Conservation (phyloP, 78 protist species). For the Capsaspora owczarzaki region DNA sequence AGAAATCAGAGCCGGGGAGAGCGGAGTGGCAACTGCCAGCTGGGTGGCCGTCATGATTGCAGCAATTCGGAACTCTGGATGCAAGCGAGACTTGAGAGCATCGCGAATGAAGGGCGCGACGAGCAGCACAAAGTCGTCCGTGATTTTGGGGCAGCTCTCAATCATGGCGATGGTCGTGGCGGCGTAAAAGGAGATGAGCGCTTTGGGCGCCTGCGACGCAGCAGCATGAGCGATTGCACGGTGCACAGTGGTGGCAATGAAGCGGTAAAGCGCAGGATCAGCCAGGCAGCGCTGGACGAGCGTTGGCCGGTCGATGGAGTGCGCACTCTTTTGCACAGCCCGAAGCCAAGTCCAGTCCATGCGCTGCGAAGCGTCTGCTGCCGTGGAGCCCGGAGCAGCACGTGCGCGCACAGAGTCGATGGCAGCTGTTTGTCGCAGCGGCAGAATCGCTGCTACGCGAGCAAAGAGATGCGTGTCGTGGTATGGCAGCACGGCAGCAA, state of each 20-base stretch:
- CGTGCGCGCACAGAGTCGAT: no score
- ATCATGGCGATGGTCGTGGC: not conserved
- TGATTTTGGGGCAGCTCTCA: not conserved
- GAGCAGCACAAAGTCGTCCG: not conserved
- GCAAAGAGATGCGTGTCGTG: constrained; percentile 55
- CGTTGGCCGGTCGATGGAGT: not conserved
- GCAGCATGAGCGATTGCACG: no score
- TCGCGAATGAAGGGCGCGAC: not conserved
- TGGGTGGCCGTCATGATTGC: no score
- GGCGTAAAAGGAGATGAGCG: not conserved
- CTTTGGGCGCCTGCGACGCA: no score
- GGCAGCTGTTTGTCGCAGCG: no score
- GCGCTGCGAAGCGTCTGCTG: not conserved
- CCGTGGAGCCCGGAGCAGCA: no score
- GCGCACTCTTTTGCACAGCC: not conserved
- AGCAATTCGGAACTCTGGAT: no score
- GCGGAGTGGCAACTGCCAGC: no score
- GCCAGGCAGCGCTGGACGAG: not conserved
- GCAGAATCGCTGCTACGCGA: constrained; percentile 32
- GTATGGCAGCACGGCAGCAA: constrained; percentile 41
- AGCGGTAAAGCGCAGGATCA: not conserved
- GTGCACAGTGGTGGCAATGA: not conserved
- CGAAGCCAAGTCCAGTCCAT: not conserved
- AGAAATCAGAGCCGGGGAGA: no score
- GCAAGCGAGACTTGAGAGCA: not conserved